phyloP scores from a whole-genome alignment of 345 rosid genomes.

The Acer campestre region DNA sequence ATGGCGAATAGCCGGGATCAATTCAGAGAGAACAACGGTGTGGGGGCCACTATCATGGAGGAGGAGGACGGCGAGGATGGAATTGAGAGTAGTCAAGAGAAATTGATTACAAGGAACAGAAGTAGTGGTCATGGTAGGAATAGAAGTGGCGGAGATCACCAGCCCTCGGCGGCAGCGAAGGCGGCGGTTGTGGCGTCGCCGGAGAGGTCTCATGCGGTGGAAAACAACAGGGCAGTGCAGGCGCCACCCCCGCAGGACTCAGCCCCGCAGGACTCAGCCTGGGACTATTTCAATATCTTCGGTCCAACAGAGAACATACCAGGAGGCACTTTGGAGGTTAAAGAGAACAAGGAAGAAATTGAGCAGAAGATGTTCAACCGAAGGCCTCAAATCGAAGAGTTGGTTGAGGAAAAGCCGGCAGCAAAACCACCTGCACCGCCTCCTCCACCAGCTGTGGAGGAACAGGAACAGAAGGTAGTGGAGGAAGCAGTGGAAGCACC shows the following conservation, averaged over 20 bases:
- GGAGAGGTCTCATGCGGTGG: slow-evolving; percentile 15
- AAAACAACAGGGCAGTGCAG: slow-evolving; percentile 16
- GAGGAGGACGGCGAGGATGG: slow-evolving; percentile 55
- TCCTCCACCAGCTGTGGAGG: neutral
- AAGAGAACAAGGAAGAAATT: slow-evolving; percentile 30
- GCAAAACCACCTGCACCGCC: neutral
- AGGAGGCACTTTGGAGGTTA: slow-evolving; percentile 60
- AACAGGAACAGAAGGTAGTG: slow-evolving; percentile 19
- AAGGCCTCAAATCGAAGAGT: slow-evolving; percentile 34
- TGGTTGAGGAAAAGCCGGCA: slow-evolving; percentile 15
- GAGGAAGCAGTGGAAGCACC: slow-evolving; percentile 5
- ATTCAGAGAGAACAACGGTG: slow-evolving; percentile 20
- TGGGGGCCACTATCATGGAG: slow-evolving; percentile 52
- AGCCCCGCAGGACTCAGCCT: slow-evolving; percentile 26
- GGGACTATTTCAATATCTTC: slow-evolving; percentile 59
- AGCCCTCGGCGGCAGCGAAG: slow-evolving; percentile 12
- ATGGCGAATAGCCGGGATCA: slow-evolving; percentile 41
- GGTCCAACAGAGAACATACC: slow-evolving; percentile 49
- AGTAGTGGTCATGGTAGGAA: slow-evolving; percentile 41
- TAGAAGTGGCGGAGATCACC: slow-evolving; percentile 19
- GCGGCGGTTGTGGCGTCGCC: neutral
- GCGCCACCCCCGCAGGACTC: slow-evolving; percentile 29
- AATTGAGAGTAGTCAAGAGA: slow-evolving; percentile 26
- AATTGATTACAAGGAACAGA: slow-evolving; percentile 55
- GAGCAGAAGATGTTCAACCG: slow-evolving; percentile 40